Conservation (phyloP, 2,329 filamentous ascomycete genomes). For the Fusarium dimerum region DNA sequence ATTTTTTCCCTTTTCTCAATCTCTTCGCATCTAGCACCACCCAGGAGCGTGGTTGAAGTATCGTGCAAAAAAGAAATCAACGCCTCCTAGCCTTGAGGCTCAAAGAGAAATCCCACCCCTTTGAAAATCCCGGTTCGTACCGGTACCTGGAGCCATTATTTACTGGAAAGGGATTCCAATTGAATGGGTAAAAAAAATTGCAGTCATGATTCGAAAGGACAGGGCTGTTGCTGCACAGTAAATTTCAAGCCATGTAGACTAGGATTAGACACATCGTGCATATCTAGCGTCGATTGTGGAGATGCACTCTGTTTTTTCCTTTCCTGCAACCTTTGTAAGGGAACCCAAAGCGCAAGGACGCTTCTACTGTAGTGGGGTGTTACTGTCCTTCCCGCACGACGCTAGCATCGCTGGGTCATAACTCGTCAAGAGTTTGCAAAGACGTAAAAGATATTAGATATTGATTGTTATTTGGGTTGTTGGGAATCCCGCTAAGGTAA, state of each 20-base stretch:
- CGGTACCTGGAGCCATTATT: conserved; percentile 19
- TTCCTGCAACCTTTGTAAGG: too few relatives aligned
- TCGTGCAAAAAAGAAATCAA: conserved; percentile 9
- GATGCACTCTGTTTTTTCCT: too few relatives aligned
- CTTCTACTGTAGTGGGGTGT: too few relatives aligned
- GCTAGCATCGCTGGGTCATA: conserved; percentile 16
- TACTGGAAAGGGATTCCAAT: conserved; percentile 9
- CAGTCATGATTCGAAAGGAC: background rate
- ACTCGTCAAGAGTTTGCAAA: too few relatives aligned
- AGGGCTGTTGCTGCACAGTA: conserved; percentile 6
- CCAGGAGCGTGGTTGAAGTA: conserved; percentile 20
- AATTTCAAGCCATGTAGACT: conserved; percentile 15
- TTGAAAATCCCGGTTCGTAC: conserved; percentile 16
- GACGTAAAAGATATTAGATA: too few relatives aligned
- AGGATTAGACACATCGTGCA: conserved; percentile 33
- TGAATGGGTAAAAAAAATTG: conserved; percentile 3
- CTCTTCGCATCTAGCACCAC: conserved; percentile 7
- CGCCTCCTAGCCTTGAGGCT: conserved; percentile 18
- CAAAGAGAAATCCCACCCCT: conserved; percentile 15
- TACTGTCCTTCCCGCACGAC: conserved; percentile 1
- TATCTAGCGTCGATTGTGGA: conserved; percentile 26
- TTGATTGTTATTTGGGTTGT: too few relatives aligned
- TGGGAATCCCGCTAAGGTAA: too few relatives aligned
- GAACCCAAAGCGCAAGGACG: too few relatives aligned
- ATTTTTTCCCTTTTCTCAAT: background rate